A percentile compares a stretch with the other conserved stretches of the same genome.
phyloP scores from a whole-genome alignment of 345 rosid genomes.

The Melastoma malabathricum region DNA sequence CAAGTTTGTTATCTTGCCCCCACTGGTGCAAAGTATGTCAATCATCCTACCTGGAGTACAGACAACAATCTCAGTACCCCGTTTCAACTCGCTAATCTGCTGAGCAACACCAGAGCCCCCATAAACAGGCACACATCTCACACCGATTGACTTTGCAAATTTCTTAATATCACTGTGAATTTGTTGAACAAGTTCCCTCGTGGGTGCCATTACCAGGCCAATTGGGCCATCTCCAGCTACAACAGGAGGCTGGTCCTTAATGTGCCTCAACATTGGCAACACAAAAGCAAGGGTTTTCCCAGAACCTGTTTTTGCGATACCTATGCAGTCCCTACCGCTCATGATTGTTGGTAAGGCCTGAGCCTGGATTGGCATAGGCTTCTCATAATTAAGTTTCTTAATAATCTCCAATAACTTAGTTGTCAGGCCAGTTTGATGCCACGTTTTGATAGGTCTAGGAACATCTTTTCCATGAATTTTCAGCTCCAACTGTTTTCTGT shows the following conservation, averaged over 20 bases:
- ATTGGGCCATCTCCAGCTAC: slow-evolving; percentile 92
- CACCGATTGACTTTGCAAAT: slow-evolving; percentile 44
- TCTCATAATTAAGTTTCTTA: slow-evolving; percentile 78
- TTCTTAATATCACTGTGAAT: slow-evolving; percentile 86
- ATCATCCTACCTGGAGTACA: slow-evolving; percentile 98
- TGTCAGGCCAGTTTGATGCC: slow-evolving; percentile 94
- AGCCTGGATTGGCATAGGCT: slow-evolving; percentile 95
- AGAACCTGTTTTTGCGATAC: slow-evolving; percentile 92
- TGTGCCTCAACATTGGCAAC: slow-evolving; percentile 96
- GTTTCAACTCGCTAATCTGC: slow-evolving; percentile 85
- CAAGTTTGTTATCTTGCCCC: slow-evolving; percentile 82
- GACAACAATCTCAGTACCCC: slow-evolving; percentile 95
- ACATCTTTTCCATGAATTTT: slow-evolving; percentile 95
- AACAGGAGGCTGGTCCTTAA: slow-evolving; percentile 94
- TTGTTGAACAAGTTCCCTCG: slow-evolving; percentile 97
- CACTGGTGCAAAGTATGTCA: slow-evolving; percentile 88
- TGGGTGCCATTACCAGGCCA: slow-evolving; percentile 97
- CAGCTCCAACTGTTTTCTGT: slow-evolving; percentile 76
- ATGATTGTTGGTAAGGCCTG: slow-evolving; percentile 88
- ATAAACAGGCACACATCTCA: slow-evolving; percentile 11
- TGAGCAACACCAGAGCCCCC: slow-evolving; percentile 99
- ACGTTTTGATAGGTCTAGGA: slow-evolving; percentile 72
- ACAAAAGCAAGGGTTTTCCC: slow-evolving; percentile 97
- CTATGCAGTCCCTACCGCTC: slow-evolving; percentile 99
- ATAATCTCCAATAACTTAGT: slow-evolving; percentile 74